These are phyloP conservation scores for Wickerhamiella siamensis DNA, from an alignment of 805 yeast genomes.

Conservation along the genomic window DNA sequence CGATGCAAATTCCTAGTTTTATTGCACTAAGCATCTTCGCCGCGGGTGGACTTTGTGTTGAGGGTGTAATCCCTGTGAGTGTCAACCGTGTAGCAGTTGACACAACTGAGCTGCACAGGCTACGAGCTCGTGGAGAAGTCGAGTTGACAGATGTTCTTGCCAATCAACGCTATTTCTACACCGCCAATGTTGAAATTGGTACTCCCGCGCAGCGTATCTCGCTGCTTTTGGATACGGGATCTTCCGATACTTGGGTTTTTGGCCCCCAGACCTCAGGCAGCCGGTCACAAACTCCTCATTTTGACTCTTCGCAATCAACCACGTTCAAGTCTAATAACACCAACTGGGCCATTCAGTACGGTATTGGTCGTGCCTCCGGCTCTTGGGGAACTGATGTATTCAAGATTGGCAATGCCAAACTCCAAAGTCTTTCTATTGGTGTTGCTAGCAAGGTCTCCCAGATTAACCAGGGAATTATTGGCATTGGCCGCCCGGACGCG, in stretches of 20 bases:
- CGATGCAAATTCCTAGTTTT: neutral
- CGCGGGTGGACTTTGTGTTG: conserved; percentile 1
- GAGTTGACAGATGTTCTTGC: conserved; percentile 16
- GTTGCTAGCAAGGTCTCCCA: conserved; percentile 48
- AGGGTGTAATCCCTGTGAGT: conserved; percentile 1
- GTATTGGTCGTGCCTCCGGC: conserved; percentile 39
- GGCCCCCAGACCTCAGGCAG: conserved; percentile 21
- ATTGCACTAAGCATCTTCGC: neutral
- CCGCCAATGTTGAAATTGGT: conserved; percentile 34
- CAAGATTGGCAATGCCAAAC: conserved; percentile 35
- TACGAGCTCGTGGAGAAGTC: neutral
- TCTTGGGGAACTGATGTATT: conserved; percentile 54
- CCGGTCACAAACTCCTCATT: conserved; percentile 12
- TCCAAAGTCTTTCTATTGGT: conserved; percentile 53
- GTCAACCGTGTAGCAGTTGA: conserved; percentile 1
- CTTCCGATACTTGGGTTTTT: conserved; percentile 58
- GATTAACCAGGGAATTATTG: conserved; percentile 44
- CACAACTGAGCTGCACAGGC: neutral
- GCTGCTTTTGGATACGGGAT: conserved; percentile 61
- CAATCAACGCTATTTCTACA: conserved; percentile 25
- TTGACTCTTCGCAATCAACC: conserved; percentile 19
- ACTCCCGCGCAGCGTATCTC: conserved; percentile 41
- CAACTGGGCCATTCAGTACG: conserved; percentile 28
- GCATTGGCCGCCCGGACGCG: conserved; percentile 35
- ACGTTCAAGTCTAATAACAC: conserved; percentile 20